Conservation (phyloP, 257 asterid species). For the Fraxinus anomala region DNA sequence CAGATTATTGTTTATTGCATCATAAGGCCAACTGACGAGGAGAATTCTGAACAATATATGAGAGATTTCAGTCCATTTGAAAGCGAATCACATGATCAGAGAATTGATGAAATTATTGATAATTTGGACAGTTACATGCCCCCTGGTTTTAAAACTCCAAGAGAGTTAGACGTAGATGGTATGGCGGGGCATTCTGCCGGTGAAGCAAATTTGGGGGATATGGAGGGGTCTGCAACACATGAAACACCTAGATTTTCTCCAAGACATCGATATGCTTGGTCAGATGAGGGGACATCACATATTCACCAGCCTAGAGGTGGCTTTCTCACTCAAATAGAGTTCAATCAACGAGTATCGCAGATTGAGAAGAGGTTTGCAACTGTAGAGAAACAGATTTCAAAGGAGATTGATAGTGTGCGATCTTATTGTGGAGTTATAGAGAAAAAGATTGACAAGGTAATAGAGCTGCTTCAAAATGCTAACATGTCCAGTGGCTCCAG, state of each 20-base stretch:
- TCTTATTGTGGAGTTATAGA: not conserved
- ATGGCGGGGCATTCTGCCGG: not conserved
- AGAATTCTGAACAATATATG: not conserved
- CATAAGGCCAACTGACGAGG: constrained; percentile 1
- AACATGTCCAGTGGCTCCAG: not conserved
- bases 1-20: not conserved
- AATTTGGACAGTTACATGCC: not conserved
- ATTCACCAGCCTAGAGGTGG: not conserved
- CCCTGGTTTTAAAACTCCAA: not conserved
- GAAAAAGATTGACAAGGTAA: not conserved
- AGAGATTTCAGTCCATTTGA: not conserved
- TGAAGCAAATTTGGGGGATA: not conserved
- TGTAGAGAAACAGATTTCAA: not conserved
- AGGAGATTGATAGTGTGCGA: not conserved
- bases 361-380: not conserved
- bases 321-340: not conserved
- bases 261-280: not conserved
- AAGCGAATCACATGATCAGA: not conserved
- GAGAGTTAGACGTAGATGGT: not conserved
- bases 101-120: not conserved
- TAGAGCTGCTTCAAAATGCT: constrained; percentile 2
- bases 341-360: not conserved
- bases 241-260: not conserved
- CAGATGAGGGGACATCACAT: not conserved
- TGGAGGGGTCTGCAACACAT: constrained; percentile 6